A percentile compares a stretch with the other conserved stretches of the same genome.
Conservation (phyloP, 2,329 filamentous ascomycete genomes). For the Fusarium sp. region DNA sequence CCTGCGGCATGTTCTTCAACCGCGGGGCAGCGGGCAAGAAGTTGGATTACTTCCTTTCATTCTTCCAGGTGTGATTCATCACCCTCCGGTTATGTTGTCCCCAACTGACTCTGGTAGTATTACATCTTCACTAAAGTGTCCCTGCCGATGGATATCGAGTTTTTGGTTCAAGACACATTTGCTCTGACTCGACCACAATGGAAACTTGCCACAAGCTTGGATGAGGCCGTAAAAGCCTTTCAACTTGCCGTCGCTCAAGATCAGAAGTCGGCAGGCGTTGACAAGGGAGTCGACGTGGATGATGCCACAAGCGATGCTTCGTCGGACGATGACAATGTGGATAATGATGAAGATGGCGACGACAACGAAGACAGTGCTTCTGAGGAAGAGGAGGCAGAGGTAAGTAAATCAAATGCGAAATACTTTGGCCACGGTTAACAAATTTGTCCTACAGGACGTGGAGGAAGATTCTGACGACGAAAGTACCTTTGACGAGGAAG, state of each 20-base stretch:
- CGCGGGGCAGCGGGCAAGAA: constrained; percentile 95
- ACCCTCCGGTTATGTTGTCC: background rate
- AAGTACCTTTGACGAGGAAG: constrained; percentile 81
- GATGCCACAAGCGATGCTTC: constrained; percentile 75
- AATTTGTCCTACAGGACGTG: constrained; percentile 53
- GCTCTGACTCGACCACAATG: constrained; percentile 87
- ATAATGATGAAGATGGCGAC: constrained; percentile 72
- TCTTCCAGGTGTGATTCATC: constrained; percentile 76
- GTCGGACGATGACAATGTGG: constrained; percentile 79
- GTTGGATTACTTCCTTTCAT: constrained; percentile 95
- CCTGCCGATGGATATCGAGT: constrained; percentile 96
- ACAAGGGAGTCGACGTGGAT: constrained; percentile 75
- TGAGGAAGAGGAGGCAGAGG: constrained; percentile 68
- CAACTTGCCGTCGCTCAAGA: constrained; percentile 89
- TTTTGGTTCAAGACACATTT: constrained; percentile 93
- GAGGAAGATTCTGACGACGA: constrained; percentile 61
- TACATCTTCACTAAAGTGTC: constrained; percentile 92
- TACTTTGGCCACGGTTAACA: constrained; percentile 2
- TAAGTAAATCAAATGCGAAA: constrained; percentile 38
- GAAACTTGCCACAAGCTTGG: constrained; percentile 82
- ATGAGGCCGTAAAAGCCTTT: constrained; percentile 86
- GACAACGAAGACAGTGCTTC: constrained; percentile 69
- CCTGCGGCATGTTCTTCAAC: constrained; percentile 95
- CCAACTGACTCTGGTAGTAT: constrained; percentile 64
- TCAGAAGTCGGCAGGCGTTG: constrained; percentile 80